Evolutionary conservation across 2,329 filamentous ascomycete genomes (phyloP).

Genomic region (Fusarium mundagurra): DNA sequence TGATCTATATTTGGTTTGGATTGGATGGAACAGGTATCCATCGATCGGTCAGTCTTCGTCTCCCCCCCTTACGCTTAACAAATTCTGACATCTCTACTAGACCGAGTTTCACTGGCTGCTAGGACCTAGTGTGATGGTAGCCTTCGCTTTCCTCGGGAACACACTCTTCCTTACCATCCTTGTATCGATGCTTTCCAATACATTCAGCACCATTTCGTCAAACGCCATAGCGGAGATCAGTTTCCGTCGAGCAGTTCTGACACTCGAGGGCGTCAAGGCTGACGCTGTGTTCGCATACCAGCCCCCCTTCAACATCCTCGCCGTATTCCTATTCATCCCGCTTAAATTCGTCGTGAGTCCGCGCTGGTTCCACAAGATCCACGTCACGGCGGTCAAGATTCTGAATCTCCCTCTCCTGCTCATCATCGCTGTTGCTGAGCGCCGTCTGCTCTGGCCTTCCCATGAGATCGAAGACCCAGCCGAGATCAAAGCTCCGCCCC

Average conservation of each 20-base stretch:
- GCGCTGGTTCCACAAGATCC: constrained; percentile 91
- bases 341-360: constrained; percentile 81
- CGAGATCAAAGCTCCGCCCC: constrained; percentile 35
- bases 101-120: constrained; percentile 81
- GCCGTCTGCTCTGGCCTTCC: constrained; percentile 70
- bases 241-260: constrained; percentile 82
- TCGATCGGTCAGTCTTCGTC: constrained; percentile 55
- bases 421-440: constrained; percentile 75
- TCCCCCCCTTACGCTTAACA: background rate
- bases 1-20: constrained; percentile 94
- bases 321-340: constrained; percentile 77
- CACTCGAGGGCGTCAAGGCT: constrained; percentile 85
- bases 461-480: constrained; percentile 23
- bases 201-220: constrained; percentile 79
- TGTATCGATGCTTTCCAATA: constrained; percentile 87
- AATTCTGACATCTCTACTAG: constrained; percentile 44
- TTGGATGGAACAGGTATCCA: constrained; percentile 77
- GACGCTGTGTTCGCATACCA: constrained; percentile 86
- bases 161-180: constrained; percentile 90
- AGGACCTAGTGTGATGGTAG: constrained; percentile 81
- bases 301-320: constrained; percentile 85
- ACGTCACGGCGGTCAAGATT: constrained; percentile 77
- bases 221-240: constrained; percentile 87
- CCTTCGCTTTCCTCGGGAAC: constrained; percentile 87
- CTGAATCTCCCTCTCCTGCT: constrained; percentile 81